Evolutionary conservation across 768 basidiomycete species (phyloP).

Genomic region (Pleurotus citrinopileatus): DNA sequence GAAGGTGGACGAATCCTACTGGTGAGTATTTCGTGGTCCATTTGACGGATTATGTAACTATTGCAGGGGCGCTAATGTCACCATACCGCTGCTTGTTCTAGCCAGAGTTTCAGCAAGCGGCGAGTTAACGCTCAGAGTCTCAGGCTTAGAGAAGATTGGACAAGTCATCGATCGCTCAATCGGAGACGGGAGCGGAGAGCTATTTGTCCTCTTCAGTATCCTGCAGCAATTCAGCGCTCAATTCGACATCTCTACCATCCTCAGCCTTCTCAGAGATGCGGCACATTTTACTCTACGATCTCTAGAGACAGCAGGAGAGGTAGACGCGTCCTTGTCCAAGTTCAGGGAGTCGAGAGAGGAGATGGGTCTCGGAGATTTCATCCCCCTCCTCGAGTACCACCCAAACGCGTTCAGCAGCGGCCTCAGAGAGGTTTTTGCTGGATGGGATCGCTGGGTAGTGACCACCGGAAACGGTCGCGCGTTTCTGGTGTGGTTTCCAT

Average conservation of each 20-base stretch:
- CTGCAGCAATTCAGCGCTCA: background rate
- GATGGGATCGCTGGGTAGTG: background rate
- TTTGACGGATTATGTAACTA: too few species aligned
- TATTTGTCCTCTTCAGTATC: background rate
- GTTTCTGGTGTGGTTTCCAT: background rate
- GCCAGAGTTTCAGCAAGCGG: background rate
- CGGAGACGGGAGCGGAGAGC: background rate
- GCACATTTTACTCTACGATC: background rate
- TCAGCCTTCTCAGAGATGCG: background rate
- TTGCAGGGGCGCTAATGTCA: too few species aligned
- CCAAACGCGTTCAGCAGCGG: background rate
- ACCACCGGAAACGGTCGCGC: background rate
- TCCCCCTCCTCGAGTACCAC: background rate
- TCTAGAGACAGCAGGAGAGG: background rate
- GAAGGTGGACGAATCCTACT: background rate
- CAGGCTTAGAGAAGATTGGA: background rate
- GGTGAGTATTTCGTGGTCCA: background rate
- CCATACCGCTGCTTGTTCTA: background rate
- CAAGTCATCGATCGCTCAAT: background rate
- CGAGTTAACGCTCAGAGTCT: background rate
- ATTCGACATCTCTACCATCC: background rate
- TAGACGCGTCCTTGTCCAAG: background rate
- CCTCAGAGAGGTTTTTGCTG: background rate
- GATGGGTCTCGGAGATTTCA: background rate
- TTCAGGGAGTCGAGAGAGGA: background rate